Percentiles rank a stretch among this genome's conserved stretches.
Conservation (phyloP, 352 stramenopile species). For the Phytophthora chlamydospora region DNA sequence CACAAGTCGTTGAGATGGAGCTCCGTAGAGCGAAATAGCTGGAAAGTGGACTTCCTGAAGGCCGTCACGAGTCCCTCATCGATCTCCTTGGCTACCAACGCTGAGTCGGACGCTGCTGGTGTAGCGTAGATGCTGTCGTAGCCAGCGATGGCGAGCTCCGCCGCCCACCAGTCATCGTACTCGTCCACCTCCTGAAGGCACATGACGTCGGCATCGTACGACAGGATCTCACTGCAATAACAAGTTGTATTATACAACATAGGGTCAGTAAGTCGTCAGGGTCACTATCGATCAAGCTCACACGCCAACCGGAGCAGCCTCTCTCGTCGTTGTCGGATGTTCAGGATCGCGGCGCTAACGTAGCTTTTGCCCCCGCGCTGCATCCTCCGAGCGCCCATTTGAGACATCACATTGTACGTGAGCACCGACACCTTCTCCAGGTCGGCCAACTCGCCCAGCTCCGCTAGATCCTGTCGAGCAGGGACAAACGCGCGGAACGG, state of each 20-base stretch:
- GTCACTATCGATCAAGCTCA: neutral
- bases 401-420: slow-evolving; percentile 86
- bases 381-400: slow-evolving; percentile 67
- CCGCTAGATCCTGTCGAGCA: slow-evolving; percentile 44
- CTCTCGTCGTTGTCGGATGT: slow-evolving; percentile 59
- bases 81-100: slow-evolving; percentile 32
- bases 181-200: slow-evolving; percentile 89
- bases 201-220: slow-evolving; percentile 82
- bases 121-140: slow-evolving; percentile 85
- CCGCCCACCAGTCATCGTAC: slow-evolving; percentile 87
- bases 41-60: slow-evolving; percentile 76
- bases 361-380: slow-evolving; percentile 55
- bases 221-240: slow-evolving; percentile 69
- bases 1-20: slow-evolving; percentile 70
- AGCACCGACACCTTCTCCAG: slow-evolving; percentile 72
- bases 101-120: slow-evolving; percentile 8
- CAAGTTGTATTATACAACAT: neutral
- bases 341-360: slow-evolving; percentile 57
- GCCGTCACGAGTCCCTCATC: slow-evolving; percentile 83
- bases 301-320: slow-evolving; percentile 51
- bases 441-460: slow-evolving; percentile 49
- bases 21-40: slow-evolving; percentile 70
- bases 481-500: slow-evolving; percentile 52
- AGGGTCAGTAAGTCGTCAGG: neutral
- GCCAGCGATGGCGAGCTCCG: slow-evolving; percentile 57